phyloP scores from a whole-genome alignment of 139 green algal species.

The Asterochloris sp. region DNA sequence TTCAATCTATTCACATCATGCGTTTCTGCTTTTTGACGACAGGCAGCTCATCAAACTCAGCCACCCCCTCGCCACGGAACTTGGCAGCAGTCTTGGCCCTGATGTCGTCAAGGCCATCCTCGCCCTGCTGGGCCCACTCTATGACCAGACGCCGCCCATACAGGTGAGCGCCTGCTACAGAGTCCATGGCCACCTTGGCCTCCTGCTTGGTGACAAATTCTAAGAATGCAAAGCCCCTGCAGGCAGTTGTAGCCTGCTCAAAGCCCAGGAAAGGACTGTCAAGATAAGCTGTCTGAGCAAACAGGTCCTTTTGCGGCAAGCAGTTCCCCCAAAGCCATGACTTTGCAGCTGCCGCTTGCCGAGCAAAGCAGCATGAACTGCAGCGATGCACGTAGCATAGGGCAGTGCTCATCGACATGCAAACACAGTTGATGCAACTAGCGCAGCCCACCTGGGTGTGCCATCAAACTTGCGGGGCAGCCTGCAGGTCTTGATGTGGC shows the following conservation, averaged over 20 bases:
- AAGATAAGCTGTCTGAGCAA: too few species aligned
- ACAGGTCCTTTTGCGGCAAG: too few species aligned
- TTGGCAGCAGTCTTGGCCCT: constrained; percentile 66
- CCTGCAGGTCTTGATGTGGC: constrained; percentile 87
- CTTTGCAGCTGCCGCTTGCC: too few species aligned
- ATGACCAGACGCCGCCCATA: constrained; percentile 89
- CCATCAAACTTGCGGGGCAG: constrained; percentile 98
- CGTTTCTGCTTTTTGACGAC: too few species aligned
- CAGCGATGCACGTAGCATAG: neutral
- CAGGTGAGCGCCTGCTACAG: constrained; percentile 81
- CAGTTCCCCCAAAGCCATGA: too few species aligned
- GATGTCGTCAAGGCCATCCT: constrained; percentile 68
- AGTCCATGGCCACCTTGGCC: constrained; percentile 49
- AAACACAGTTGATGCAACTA: neutral
- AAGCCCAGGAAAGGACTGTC: too few species aligned
- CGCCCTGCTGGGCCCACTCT: constrained; percentile 80
- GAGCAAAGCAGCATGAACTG: too few species aligned
- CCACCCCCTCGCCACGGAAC: constrained; percentile 13
- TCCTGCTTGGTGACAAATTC: constrained; percentile 86
- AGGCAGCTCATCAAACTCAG: constrained; percentile 14
- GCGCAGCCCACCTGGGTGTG: constrained; percentile 55
- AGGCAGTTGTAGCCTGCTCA: neutral
- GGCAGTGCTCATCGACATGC: neutral
- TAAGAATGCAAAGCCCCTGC: constrained; percentile 84
- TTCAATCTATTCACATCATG: too few species aligned